Base-by-base conservation (phyloP, 768 basidiomycete species). In the Rhodotorula graminis region DNA sequence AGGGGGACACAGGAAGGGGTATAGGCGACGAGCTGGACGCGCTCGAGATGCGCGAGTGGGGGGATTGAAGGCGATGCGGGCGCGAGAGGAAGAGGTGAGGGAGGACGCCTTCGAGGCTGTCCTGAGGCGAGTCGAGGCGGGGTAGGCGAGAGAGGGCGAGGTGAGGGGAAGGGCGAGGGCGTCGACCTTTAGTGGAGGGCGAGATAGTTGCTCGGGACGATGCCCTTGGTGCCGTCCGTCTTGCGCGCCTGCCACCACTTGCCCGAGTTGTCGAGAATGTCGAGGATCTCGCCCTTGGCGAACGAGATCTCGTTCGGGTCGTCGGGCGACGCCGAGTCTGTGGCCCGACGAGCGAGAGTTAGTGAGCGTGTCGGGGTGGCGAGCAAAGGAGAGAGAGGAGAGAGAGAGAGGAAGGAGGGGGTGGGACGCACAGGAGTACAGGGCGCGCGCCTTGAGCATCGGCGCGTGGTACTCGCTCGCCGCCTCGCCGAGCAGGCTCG, bases 291-390 rank as follows among this genome's bases (percentile, higher is more conserved):
- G 65, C 93, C 92, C 81, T 97, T 97, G 64, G 83, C 79, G 81
- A 99, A 97, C 61, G 91, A 91, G 53, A 99, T 90, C 82, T 99
- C 96, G 79, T 91, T 96, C 21, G 94, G 91, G 81, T 99, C 96
- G 69, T 97, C 94, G 42, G 90, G 84, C 5, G 90, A 92, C n/a
- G 93, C 95, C 61, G 86, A 87, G 83, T 99, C 95, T 98, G 81
- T 37, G 5, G 37, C 37, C 4, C 37, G 37, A 37, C 37, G 37
- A 37, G 37, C 37, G 37, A 37, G 37, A 9, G 37, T 37, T 9
- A 37, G 37, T 9, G 37, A 37, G 37, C 37, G 37, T 5, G 37
- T 4, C 37, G 9, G 9, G 37, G 37, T 5, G 37, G 23, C 42
- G 52, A 23, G 23, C n/a, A n/a, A 14, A 29, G 31, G 1, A 46